Base-by-base conservation (phyloP, 208 protist species). In the Entamoeba moshkovskii region DNA sequence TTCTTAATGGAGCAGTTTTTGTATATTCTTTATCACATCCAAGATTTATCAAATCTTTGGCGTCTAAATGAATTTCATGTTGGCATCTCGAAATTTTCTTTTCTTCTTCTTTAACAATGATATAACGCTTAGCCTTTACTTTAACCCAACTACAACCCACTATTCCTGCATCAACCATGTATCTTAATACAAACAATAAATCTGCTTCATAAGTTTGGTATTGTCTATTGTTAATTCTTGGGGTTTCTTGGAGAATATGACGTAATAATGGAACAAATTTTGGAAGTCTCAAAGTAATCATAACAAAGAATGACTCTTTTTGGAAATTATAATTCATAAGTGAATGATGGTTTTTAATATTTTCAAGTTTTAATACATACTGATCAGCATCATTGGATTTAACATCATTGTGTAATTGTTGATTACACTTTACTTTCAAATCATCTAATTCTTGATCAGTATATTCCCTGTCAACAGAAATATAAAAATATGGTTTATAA, bases 141-240 rank as follows among this genome's bases (percentile, higher is more conserved):
- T 73, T 93, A 16, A 96, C 45, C 96, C 96, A 96, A 29, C 49
- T 73, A 46, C 97, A 97, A 11, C 98, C 98, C 91, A 97, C 96
- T 49, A 99, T 96, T n/a, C 97, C 96, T 93, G 96, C 97, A 96
- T 99, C 99, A 93, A 99, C 97, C 95, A 99, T 98, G 95, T 99
- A 99, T 93, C 99, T 98, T 46, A 99, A 95, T 33, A 98, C 97
- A 94, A 99, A 99, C 48, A 98, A 97, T 91, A 99, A 96, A 95
- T 99, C 99, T 92, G 97, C 98, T 95, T 99, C 99, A 96, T 98
- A 99, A 4, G 98, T 99, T 1, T 94, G 93, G 46, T 44, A 18
- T 0, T 46, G 16, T 25, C 52, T 0, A 38, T 42, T 49, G 29
- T 45, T 16, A 46, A 48, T 46, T 95, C 29, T 13, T 38, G 38